Percentiles rank a stretch among this genome's conserved stretches.
Conservation (phyloP, 306 rosid genomes). For the Medicago lupulina region DNA sequence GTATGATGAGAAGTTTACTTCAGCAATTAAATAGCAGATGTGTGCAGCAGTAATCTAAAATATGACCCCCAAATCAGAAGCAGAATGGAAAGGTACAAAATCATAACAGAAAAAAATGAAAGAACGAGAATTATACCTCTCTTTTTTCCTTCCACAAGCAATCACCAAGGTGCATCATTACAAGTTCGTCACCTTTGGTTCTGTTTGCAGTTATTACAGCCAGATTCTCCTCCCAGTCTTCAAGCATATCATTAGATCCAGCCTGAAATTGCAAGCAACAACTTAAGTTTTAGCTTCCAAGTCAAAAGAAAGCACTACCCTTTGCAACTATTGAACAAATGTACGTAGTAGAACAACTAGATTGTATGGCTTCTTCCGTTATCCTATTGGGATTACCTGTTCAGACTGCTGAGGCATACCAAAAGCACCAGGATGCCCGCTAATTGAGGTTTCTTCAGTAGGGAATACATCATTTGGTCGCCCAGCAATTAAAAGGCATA, state of each 20-base stretch:
- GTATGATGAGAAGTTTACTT: constrained; percentile 84
- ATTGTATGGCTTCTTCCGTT: constrained; percentile 33
- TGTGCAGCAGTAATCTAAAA: constrained; percentile 91
- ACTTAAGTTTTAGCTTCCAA: constrained; percentile 28
- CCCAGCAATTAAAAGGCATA: constrained; percentile 94
- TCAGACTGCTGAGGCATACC: constrained; percentile 56
- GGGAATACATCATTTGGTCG: constrained; percentile 93
- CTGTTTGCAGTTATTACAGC: constrained; percentile 92
- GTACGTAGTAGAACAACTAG: constrained; percentile 15
- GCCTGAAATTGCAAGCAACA: constrained; percentile 52
- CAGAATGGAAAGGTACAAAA: constrained; percentile 7
- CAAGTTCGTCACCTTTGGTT: constrained; percentile 94
- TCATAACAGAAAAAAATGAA: neutral
- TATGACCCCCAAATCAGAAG: constrained; percentile 42
- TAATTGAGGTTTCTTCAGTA: constrained; percentile 34
- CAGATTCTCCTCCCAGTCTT: constrained; percentile 91
- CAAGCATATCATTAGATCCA: constrained; percentile 76
- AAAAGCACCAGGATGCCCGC: constrained; percentile 50
- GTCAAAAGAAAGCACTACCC: constrained; percentile 26
- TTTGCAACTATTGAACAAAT: constrained; percentile 32
- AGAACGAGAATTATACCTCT: constrained; percentile 61
- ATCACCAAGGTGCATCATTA: constrained; percentile 88
- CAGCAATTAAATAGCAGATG: constrained; percentile 94
- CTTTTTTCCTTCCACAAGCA: constrained; percentile 91
- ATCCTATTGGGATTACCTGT: constrained; percentile 66